Base-by-base conservation (phyloP, 257 asterid species). In the Nicotiana sylvestris region DNA sequence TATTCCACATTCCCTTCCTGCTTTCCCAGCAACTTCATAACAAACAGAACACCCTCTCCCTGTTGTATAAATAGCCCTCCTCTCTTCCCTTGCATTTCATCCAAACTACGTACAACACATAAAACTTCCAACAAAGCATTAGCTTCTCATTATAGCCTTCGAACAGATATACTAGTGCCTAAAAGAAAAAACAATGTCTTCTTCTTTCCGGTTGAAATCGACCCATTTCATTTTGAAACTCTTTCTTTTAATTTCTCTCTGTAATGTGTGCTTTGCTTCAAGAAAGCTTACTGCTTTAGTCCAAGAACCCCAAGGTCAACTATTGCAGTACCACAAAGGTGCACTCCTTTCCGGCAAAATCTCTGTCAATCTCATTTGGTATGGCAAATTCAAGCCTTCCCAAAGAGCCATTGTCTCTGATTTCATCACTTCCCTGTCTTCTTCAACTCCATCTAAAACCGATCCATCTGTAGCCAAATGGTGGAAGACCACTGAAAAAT, bases 401-500 rank as follows among this genome's bases (percentile, higher is more conserved):
- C 97, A 94, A 46, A 88, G 88, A 68, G 90, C 96, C 3, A 88
- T 94, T 37, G 84, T 94, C 60, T 77, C 95, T 9, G 97, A 92
- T 78, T 94, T 92, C 91, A 81, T 94, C 51, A 77, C 91, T 56
- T 94, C 97, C 0, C 85, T 94, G 6, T 86, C 93, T 0, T 60
- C 90, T 0, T 61, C 85, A 0, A 4, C 85, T 9, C 66, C 89
- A 2, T 5, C 17, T 33, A 39, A 60, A 29, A 4, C 83, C 90
- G 85, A 61, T 12, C 96, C 96, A 6, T 91, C 96, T 1, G 95
- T 92, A 16, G 89, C 91, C 62, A 46, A 88, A 9, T 94, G 98
- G 97, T 94, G 98, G 96, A 90, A 92, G 82, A 49, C 85, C 76
- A 88, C 88, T 2, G 93, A 89, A 74, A 91, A 90, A 27, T 92